phyloP scores from a whole-genome alignment of 169 alveolate genomes.

The Eimeria acervulina region DNA sequence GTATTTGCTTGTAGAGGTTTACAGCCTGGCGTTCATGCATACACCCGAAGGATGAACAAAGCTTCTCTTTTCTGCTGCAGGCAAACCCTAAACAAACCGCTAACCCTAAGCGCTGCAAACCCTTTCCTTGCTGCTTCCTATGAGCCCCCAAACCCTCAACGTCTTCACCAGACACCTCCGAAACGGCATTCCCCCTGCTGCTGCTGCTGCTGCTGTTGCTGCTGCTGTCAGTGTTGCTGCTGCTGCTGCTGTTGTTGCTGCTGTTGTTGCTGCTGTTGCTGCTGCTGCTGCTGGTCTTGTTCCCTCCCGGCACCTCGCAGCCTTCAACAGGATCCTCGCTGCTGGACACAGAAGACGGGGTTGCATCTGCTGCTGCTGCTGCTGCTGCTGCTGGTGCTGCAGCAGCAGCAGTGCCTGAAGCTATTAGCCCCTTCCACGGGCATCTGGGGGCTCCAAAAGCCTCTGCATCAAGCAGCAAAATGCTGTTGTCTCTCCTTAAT shows the following conservation, averaged over 20 bases:
- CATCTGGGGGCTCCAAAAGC: neutral
- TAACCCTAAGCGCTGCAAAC: neutral
- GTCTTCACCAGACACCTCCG: neutral
- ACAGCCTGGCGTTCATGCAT: constrained; percentile 13
- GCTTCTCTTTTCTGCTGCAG: neutral
- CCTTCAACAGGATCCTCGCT: no score
- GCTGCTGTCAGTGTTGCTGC: constrained; percentile 11
- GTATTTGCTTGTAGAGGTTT: neutral
- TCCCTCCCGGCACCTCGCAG: no score
- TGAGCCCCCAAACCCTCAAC: neutral
- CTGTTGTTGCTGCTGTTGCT: neutral
- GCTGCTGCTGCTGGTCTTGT: constrained; percentile 16
- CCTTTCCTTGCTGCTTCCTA: neutral
- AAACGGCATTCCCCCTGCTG: neutral
- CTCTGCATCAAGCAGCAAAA: neutral
- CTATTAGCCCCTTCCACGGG: constrained; percentile 1
- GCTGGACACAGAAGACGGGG: no score
- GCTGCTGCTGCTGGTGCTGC: neutral
- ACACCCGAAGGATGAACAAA: constrained; percentile 10
- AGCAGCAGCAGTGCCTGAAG: neutral
- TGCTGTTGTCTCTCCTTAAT: neutral
- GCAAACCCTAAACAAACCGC: constrained; percentile 4
- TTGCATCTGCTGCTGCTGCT: no score
- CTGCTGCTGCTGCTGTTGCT: constrained; percentile 48
- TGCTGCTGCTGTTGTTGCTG: constrained; percentile 4